These are phyloP conservation scores for Candida anutae DNA, from an alignment of 1,139 yeast genomes.

Conservation along the genomic window DNA sequence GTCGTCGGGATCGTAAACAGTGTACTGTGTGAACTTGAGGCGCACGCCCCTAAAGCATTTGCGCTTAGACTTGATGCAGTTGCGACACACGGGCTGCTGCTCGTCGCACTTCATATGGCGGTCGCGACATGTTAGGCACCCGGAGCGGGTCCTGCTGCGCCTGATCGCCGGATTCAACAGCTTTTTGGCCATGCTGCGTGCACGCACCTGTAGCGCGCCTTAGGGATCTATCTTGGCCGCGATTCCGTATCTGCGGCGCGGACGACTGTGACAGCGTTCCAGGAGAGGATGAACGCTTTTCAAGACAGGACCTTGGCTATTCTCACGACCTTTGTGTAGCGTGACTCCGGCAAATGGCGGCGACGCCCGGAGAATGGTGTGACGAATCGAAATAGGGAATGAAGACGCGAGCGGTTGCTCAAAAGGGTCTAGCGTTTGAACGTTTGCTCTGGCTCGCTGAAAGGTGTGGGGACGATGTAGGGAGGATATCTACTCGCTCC, in stretches of 20 bases:
- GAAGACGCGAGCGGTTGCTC: no score
- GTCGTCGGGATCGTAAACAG: constrained; percentile 29
- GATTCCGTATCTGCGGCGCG: no score
- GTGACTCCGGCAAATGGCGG: background rate
- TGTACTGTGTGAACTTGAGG: constrained; percentile 38
- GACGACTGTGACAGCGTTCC: no score
- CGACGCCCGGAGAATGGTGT: background rate
- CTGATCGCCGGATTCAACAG: constrained; percentile 16
- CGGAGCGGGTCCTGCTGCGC: constrained; percentile 32
- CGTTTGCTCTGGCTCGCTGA: no score
- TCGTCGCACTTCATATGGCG: constrained; percentile 45
- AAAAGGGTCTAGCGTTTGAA: no score
- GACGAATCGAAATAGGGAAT: background rate
- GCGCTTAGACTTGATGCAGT: constrained; percentile 35
- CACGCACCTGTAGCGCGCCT: no score
- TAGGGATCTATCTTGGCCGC: no score
- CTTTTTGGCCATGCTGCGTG: constrained; percentile 14
- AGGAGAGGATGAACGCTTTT: no score
- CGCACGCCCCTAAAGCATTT: constrained; percentile 40
- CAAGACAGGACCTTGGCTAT: no score
- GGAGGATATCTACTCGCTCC: no score
- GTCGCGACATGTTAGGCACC: constrained; percentile 42
- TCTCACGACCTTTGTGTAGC: background rate
- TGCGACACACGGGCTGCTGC: constrained; percentile 38
- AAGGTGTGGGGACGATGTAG: no score